Conservation (phyloP, 352 stramenopile species). For the Phytophthora hibernalis region DNA sequence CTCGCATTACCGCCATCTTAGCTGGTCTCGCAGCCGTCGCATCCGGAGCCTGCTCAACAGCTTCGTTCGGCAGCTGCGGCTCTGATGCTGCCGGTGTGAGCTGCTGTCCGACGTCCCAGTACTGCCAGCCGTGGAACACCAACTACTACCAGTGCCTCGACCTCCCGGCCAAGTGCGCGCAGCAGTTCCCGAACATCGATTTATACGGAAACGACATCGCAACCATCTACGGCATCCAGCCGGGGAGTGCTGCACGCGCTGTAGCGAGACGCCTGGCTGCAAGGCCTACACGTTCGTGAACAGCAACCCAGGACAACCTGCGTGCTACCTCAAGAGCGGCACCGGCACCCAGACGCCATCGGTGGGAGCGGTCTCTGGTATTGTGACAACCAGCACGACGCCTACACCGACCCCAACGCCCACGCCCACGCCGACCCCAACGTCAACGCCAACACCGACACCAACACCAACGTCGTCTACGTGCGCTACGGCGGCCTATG, state of each 20-base stretch:
- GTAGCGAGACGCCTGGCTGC: conserved; percentile 19
- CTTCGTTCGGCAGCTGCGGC: conserved; percentile 14
- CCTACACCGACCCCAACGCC: conserved; percentile 14
- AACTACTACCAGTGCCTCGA: conserved; percentile 55
- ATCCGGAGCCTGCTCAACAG: conserved; percentile 4
- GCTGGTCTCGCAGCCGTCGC: conserved; percentile 8
- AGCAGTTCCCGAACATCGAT: conserved; percentile 45
- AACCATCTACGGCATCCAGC: conserved; percentile 29
- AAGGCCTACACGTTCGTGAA: conserved; percentile 38
- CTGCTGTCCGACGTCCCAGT: conserved; percentile 50
- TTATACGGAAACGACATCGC: conserved; percentile 56
- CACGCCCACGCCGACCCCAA: conserved; percentile 12
- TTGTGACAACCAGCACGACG: conserved; percentile 25
- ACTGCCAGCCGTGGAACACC: conserved; percentile 59
- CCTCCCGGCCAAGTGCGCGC: conserved; percentile 39
- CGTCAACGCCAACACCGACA: conserved; percentile 26
- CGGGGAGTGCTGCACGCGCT: conserved; percentile 27
- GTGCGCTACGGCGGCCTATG: conserved; percentile 23
- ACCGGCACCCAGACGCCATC: conserved; percentile 9
- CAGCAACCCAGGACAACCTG: conserved; percentile 31
- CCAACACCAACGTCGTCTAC: conserved; percentile 19
- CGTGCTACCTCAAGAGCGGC: conserved; percentile 50
- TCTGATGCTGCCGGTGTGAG: conserved; percentile 10
- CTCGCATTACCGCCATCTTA: conserved; percentile 17
- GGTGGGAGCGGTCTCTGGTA: conserved; percentile 43